A percentile compares a stretch with the other conserved stretches of the same genome.
phyloP scores from a whole-genome alignment of 306 rosid species.

The Prunus campanulata region DNA sequence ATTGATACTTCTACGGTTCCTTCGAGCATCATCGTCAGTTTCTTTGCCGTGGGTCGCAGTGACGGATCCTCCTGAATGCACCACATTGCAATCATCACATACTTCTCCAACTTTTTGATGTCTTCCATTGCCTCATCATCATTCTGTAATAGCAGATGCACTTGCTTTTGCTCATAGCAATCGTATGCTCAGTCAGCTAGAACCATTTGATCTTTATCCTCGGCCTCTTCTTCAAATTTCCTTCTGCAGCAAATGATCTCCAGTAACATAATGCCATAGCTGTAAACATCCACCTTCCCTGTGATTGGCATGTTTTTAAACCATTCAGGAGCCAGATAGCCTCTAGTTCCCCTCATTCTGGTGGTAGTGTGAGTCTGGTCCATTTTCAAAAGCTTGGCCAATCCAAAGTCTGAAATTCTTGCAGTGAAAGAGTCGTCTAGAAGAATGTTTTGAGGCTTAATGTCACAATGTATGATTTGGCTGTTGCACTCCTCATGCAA shows the following conservation, averaged over 20 bases:
- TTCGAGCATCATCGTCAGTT: too few species aligned
- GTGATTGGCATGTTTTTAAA: constrained; percentile 25
- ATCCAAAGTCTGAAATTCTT: constrained; percentile 30
- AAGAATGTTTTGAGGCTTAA: constrained; percentile 1
- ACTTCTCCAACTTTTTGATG: not conserved
- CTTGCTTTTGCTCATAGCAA: too few species aligned
- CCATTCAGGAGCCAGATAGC: constrained; percentile 34
- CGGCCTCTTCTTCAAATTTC: not conserved
- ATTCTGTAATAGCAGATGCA: too few species aligned
- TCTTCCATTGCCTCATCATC: too few species aligned
- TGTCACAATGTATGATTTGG: too few species aligned
- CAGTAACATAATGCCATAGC: constrained; percentile 9
- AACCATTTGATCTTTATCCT: too few species aligned
- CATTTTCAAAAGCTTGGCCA: constrained; percentile 24
- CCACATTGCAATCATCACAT: constrained; percentile 23
- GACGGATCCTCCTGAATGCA: not conserved
- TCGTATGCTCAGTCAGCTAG: too few species aligned
- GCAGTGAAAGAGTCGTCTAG: not conserved
- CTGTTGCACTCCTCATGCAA: constrained; percentile 31
- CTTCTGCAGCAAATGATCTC: constrained; percentile 28
- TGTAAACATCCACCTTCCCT: constrained; percentile 24
- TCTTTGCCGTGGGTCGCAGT: too few species aligned
- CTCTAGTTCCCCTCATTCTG: constrained; percentile 25
- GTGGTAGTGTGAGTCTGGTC: constrained; percentile 25
- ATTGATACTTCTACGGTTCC: too few species aligned